Evolutionary conservation across 208 protist genomes (phyloP).

Genomic region (Acanthamoeba culbertsoni): DNA sequence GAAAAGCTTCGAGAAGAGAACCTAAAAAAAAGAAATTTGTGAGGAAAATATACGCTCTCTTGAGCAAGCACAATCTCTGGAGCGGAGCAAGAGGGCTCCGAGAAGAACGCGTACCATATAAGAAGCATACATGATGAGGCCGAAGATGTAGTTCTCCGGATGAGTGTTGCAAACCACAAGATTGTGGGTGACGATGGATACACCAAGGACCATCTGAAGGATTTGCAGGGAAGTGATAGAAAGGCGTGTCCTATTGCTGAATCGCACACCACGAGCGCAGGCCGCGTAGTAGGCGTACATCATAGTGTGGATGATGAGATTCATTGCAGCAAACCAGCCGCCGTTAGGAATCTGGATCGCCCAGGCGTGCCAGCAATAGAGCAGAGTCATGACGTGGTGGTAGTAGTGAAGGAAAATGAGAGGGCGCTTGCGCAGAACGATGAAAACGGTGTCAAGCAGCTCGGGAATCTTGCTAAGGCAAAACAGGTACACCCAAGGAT

Average conservation of each 20-base stretch:
- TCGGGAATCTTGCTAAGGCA: conserved; percentile 35
- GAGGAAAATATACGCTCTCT: too few species aligned
- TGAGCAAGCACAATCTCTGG: too few species aligned
- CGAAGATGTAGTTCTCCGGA: conserved; percentile 62
- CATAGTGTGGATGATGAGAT: conserved; percentile 30
- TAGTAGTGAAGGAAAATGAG: conserved; percentile 86
- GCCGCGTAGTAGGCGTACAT: conserved; percentile 35
- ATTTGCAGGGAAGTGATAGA: conserved; percentile 15
- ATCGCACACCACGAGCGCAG: background rate
- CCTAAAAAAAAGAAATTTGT: too few species aligned
- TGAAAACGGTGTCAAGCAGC: conserved; percentile 72
- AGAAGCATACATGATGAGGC: conserved; percentile 89
- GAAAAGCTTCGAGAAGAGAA: conserved; percentile 89
- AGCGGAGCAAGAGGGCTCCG: too few species aligned
- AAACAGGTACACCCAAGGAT: conserved; percentile 23
- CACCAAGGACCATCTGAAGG: conserved; percentile 16
- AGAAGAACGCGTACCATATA: too few species aligned
- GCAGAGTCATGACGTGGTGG: conserved; percentile 91
- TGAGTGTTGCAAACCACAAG: background rate
- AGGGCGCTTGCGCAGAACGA: conserved; percentile 82
- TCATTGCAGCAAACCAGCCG: conserved; percentile 10
- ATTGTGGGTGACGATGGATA: background rate
- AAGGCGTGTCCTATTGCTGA: background rate
- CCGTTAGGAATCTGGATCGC: conserved; percentile 47
- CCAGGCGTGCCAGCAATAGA: conserved; percentile 90